These are phyloP conservation scores for Chalciporus chontae DNA, from an alignment of 768 basidiomycete genomes.

Conservation along the genomic window DNA sequence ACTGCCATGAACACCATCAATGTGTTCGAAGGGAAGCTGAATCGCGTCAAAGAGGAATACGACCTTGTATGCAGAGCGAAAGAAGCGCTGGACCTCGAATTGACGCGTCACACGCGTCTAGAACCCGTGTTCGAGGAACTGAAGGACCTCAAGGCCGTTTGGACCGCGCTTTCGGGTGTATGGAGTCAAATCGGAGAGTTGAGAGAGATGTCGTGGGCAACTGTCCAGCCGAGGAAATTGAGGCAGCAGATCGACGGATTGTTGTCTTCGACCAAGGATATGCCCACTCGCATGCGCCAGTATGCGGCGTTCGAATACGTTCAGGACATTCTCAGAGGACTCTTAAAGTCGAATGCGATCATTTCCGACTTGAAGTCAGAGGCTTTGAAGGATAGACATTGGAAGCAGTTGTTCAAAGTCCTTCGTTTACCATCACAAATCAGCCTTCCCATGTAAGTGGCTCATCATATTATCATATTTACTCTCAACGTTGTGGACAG, in stretches of 20 bases:
- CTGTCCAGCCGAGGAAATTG: constrained; percentile 90
- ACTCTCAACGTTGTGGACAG: constrained; percentile 36
- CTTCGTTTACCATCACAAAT: constrained; percentile 73
- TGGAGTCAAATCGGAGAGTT: constrained; percentile 93
- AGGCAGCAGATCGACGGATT: constrained; percentile 93
- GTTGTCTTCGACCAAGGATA: constrained; percentile 90
- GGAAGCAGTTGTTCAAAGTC: constrained; percentile 95
- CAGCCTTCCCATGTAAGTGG: constrained; percentile 64
- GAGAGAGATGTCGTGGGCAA: constrained; percentile 85
- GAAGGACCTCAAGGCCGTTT: constrained; percentile 94
- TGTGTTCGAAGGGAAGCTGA: constrained; percentile 89
- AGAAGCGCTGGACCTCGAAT: constrained; percentile 92
- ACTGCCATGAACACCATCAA: constrained; percentile 95
- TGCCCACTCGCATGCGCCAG: constrained; percentile 98
- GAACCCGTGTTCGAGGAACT: constrained; percentile 95
- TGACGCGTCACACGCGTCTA: constrained; percentile 84
- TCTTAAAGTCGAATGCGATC: constrained; percentile 86
- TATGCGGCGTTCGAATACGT: constrained; percentile 99
- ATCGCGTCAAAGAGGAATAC: constrained; percentile 88
- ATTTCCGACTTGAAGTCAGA: constrained; percentile 97
- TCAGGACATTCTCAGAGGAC: constrained; percentile 80
- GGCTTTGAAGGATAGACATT: constrained; percentile 95
- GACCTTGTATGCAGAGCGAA: constrained; percentile 95
- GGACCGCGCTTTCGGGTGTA: constrained; percentile 97
- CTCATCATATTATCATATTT: constrained; percentile 9